Evolutionary conservation across 2,329 filamentous ascomycete species (phyloP).

Genomic region (Penicillium sp.): DNA sequence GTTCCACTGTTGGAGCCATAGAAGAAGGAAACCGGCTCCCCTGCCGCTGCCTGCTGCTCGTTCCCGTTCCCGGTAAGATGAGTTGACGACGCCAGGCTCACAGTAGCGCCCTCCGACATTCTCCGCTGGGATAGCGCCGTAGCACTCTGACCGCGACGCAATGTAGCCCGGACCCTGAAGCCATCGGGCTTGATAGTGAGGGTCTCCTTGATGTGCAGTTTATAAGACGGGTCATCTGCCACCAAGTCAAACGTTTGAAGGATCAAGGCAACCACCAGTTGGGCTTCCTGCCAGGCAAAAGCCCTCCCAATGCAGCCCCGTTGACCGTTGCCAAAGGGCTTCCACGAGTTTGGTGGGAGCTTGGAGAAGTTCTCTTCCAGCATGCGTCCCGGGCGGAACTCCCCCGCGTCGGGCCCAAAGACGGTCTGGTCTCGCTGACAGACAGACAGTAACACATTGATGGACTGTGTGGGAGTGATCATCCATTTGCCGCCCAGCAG

Average conservation of each 20-base stretch:
- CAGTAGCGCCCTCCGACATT: background rate
- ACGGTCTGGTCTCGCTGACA: background rate
- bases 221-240: background rate
- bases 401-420: background rate
- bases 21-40: background rate
- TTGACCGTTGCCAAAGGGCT: background rate
- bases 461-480: background rate
- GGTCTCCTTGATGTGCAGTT: background rate
- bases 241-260: background rate
- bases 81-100: background rate
- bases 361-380: background rate
- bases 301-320: background rate
- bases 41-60: background rate
- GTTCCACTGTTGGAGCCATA: background rate
- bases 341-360: background rate
- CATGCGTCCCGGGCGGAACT: background rate
- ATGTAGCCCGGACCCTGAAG: background rate
- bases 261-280: background rate
- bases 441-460: background rate
- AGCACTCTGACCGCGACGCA: background rate
- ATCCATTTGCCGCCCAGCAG: background rate
- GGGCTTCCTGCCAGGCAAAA: background rate
- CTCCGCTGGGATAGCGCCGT: background rate
- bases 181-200: background rate
- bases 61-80: background rate